These are phyloP conservation scores for Starmerella vaccinii DNA, from an alignment of 805 yeast genomes.

Conservation along the genomic window DNA sequence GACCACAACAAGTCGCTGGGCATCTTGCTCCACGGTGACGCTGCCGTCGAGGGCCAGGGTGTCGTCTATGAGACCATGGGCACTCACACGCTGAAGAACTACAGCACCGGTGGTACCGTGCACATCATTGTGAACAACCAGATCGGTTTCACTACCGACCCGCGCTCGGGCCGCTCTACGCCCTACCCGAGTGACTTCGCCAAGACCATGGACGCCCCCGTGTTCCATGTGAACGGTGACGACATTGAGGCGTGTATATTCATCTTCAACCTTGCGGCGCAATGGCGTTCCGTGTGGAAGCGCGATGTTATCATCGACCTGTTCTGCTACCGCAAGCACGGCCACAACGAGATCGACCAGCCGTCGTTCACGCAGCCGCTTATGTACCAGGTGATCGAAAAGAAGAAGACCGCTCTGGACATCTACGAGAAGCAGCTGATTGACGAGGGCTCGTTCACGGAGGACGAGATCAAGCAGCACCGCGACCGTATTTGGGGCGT, in stretches of 20 bases:
- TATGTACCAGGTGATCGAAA: slow-evolving; percentile 86
- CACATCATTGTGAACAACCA: slow-evolving; percentile 96
- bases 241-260: slow-evolving; percentile 89
- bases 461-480: slow-evolving; percentile 87
- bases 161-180: slow-evolving; percentile 93
- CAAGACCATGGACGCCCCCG: slow-evolving; percentile 92
- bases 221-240: slow-evolving; percentile 98
- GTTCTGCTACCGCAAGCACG: slow-evolving; percentile 97
- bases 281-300: slow-evolving; percentile 95
- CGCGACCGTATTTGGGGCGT: slow-evolving; percentile 95
- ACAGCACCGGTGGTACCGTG: slow-evolving; percentile 96
- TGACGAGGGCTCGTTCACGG: slow-evolving; percentile 78
- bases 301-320: slow-evolving; percentile 92
- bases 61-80: slow-evolving; percentile 98
- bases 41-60: slow-evolving; percentile 98
- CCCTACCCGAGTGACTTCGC: slow-evolving; percentile 97
- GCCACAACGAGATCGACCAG: slow-evolving; percentile 99
- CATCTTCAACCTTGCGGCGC: slow-evolving; percentile 93
- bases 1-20: slow-evolving; percentile 79
- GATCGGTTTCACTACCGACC: slow-evolving; percentile 99
- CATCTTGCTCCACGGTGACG: slow-evolving; percentile 94
- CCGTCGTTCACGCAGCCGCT: slow-evolving; percentile 97
- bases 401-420: slow-evolving; percentile 81
- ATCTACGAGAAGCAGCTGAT: slow-evolving; percentile 70
- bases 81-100: slow-evolving; percentile 81